Evolutionary conservation across 345 rosid species (phyloP).

Genomic region (Mallotus nudiflorus): DNA sequence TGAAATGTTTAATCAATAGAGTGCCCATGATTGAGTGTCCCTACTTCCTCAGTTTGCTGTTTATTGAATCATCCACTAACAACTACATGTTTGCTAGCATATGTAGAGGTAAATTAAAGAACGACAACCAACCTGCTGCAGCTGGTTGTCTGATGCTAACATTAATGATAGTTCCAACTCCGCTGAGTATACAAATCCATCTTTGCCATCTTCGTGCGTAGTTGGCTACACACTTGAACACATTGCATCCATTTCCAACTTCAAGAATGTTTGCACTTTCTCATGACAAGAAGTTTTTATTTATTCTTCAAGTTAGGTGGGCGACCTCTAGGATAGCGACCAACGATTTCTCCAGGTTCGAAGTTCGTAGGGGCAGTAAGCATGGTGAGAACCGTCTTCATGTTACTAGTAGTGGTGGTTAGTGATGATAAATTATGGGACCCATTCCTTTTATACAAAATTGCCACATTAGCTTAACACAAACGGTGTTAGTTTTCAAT

Average conservation of each 20-base stretch:
- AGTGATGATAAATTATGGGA: no score
- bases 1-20: no score
- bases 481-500: no score
- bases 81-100: constrained; percentile 62
- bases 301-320: constrained; percentile 92
- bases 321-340: constrained; percentile 78
- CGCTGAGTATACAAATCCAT: constrained; percentile 82
- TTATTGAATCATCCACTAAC: constrained; percentile 79
- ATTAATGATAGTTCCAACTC: constrained; percentile 81
- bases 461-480: no score
- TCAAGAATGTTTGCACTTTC: constrained; percentile 97
- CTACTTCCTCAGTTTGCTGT: constrained; percentile 56
- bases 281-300: constrained; percentile 79
- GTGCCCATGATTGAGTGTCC: no score
- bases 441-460: no score
- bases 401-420: constrained; percentile 27
- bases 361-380: constrained; percentile 26
- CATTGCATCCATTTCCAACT: constrained; percentile 79
- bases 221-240: constrained; percentile 73
- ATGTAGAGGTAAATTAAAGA: constrained; percentile 76
- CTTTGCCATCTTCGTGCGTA: constrained; percentile 86
- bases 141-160: constrained; percentile 85
- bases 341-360: constrained; percentile 38
- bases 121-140: constrained; percentile 70
- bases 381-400: constrained; percentile 34